Evolutionary conservation across 306 rosid genomes (phyloP).

Genomic region (Abrus precatorius): DNA sequence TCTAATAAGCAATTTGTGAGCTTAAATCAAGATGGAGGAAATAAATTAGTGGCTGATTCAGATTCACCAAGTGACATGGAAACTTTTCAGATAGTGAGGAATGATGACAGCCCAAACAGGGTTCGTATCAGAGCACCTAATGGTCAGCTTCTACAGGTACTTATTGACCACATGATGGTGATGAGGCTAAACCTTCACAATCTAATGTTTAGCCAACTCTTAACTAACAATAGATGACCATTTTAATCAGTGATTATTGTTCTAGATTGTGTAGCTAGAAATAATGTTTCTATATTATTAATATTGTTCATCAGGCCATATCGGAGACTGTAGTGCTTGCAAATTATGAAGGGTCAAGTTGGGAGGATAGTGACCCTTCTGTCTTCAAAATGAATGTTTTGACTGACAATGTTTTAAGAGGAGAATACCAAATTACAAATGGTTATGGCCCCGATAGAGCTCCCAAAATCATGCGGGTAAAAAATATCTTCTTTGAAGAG

Average conservation of each 20-base stretch:
- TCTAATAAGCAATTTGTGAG: slow-evolving; percentile 63
- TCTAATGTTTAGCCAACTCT: background rate
- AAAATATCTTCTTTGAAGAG: background rate
- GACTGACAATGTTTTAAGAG: slow-evolving; percentile 43
- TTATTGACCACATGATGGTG: background rate
- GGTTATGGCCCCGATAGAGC: slow-evolving; percentile 76
- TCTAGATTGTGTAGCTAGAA: background rate
- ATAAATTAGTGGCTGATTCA: slow-evolving; percentile 48
- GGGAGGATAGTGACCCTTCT: slow-evolving; percentile 77
- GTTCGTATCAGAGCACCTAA: slow-evolving; percentile 65
- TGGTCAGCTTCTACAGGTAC: slow-evolving; percentile 70
- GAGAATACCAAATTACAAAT: slow-evolving; percentile 80
- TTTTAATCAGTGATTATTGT: background rate
- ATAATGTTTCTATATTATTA: background rate
- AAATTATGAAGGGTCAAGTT: slow-evolving; percentile 57
- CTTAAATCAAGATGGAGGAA: slow-evolving; percentile 47
- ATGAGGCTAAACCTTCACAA: background rate
- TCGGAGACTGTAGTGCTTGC: slow-evolving; percentile 55
- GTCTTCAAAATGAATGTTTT: slow-evolving; percentile 64
- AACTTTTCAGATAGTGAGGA: slow-evolving; percentile 67
- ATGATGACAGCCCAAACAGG: slow-evolving; percentile 49
- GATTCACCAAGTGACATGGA: slow-evolving; percentile 53
- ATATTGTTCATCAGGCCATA: slow-evolving; percentile 49
- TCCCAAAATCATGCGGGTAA: slow-evolving; percentile 63
- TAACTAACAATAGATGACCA: background rate